These are phyloP conservation scores for Epichloe sylvatica DNA, from an alignment of 2,329 filamentous ascomycete genomes.

Conservation along the genomic window DNA sequence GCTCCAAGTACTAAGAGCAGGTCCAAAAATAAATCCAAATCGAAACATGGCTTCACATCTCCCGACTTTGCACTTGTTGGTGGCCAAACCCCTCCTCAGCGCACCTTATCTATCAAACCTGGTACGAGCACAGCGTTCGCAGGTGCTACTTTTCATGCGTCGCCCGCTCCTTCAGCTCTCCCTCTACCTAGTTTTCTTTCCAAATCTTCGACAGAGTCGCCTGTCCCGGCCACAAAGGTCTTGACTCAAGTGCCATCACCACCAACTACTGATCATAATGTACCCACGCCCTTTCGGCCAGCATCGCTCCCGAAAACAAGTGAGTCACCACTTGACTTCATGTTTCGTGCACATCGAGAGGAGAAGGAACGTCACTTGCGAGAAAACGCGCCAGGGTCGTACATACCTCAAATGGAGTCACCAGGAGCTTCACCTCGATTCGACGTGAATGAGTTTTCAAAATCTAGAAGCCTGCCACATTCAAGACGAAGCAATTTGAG, in stretches of 20 bases:
- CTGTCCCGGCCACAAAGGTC: constrained; percentile 21
- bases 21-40: constrained; percentile 15
- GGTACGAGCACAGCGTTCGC: constrained; percentile 55
- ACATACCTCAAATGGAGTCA: constrained; percentile 10
- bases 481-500: constrained; percentile 12
- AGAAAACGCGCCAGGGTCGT: constrained; percentile 25
- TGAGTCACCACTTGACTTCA: constrained; percentile 73
- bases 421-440: background rate
- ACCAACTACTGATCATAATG: constrained; percentile 38
- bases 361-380: constrained; percentile 48
- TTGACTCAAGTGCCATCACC: constrained; percentile 31
- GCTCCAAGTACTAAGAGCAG: constrained; percentile 18
- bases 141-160: constrained; percentile 87
- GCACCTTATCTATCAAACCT: constrained; percentile 30
- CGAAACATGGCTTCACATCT: constrained; percentile 19
- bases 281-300: constrained; percentile 30
- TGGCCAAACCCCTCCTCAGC: constrained; percentile 28
- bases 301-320: constrained; percentile 21
- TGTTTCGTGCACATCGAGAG: constrained; percentile 77
- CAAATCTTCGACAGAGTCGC: constrained; percentile 58
- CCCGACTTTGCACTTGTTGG: constrained; percentile 27
- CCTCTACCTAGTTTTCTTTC: constrained; percentile 80
- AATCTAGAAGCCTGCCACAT: constrained; percentile 14
- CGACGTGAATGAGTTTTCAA: constrained; percentile 12
- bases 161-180: constrained; percentile 76